These are phyloP conservation scores for Tuber calosporum DNA, from an alignment of 495 filamentous ascomycete species.

Conservation along the genomic window DNA sequence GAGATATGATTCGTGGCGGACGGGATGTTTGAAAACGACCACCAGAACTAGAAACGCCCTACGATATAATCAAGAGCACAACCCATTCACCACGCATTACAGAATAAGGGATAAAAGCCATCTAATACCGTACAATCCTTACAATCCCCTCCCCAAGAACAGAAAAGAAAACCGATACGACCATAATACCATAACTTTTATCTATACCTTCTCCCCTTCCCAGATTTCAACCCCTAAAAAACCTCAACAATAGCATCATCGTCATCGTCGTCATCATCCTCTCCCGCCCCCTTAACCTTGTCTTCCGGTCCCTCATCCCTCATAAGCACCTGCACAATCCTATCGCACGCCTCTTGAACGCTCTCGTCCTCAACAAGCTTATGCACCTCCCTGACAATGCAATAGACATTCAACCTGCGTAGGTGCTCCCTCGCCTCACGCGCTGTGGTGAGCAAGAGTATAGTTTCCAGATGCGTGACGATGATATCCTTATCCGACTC, in stretches of 20 bases:
- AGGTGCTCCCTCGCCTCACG: conserved; percentile 64
- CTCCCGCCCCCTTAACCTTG: conserved; percentile 20
- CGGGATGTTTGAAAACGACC: background rate
- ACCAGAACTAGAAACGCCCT: background rate
- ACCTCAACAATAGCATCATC: conserved; percentile 48
- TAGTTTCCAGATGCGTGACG: conserved; percentile 77
- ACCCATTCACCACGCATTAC: background rate
- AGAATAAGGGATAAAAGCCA: background rate
- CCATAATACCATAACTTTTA: background rate
- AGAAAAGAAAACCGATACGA: background rate
- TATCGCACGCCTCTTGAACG: conserved; percentile 77
- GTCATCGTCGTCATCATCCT: conserved; percentile 45
- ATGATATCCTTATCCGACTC: conserved; percentile 69
- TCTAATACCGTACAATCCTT: background rate
- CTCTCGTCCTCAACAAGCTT: conserved; percentile 67
- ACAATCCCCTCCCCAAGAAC: background rate
- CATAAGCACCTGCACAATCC: conserved; percentile 88
- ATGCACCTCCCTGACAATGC: conserved; percentile 81
- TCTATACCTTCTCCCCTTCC: background rate
- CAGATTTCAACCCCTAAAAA: conserved; percentile 17
- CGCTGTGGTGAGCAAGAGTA: conserved; percentile 75
- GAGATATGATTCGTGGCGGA: background rate
- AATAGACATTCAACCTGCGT: conserved; percentile 73
- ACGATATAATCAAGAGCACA: background rate
- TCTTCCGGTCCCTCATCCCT: conserved; percentile 55